Percentiles rank a stretch among this genome's conserved stretches.
These are phyloP conservation scores for Stachybotrys chartarum DNA, from an alignment of 2,329 filamentous ascomycete genomes.

Conservation along the genomic window DNA sequence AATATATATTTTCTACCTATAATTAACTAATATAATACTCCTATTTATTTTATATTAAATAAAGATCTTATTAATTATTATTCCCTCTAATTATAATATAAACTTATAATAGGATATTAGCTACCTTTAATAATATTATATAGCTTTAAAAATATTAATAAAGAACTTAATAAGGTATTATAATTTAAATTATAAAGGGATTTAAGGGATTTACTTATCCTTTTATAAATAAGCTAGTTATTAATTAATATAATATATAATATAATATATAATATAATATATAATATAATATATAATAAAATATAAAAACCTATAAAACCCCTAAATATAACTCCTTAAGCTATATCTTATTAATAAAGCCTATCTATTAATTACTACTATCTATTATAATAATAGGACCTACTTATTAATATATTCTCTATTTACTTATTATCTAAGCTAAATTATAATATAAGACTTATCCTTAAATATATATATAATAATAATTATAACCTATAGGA, in stretches of 20 bases:
- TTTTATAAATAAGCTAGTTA: neutral
- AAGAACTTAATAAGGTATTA: neutral
- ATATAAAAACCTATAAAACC: neutral
- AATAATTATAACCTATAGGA: too few species aligned
- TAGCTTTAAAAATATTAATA: neutral
- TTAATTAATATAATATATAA: neutral
- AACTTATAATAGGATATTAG: neutral
- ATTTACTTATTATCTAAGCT: neutral
- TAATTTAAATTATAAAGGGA: conserved; percentile 1
- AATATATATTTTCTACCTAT: neutral
- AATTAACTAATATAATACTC: neutral
- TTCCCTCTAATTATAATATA: too few species aligned
- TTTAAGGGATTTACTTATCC: neutral
- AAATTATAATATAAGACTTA: neutral
- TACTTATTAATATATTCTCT: conserved; percentile 1
- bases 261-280: neutral
- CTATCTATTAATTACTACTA: too few species aligned
- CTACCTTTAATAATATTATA: neutral
- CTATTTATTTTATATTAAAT: neutral
- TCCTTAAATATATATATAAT: too few species aligned
- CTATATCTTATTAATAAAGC: too few species aligned
- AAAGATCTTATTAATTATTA: neutral
- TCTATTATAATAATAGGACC: too few species aligned
- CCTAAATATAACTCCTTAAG: conserved; percentile 1
- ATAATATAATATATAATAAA: neutral